Conservation (phyloP, 139 green algal genomes). For the Monoraphidium neglectum region DNA sequence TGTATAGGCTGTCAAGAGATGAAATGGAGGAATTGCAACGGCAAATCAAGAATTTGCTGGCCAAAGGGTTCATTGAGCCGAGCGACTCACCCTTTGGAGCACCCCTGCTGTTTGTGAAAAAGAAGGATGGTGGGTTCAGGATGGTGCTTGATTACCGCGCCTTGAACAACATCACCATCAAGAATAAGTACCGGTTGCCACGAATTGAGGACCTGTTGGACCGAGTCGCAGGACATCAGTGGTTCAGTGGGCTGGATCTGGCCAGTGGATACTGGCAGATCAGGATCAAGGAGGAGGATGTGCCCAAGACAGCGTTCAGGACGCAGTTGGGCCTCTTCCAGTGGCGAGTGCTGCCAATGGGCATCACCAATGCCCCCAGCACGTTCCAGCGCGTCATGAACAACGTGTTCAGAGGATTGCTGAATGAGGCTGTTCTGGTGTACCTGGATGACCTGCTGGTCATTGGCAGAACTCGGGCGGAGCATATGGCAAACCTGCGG, state of each 20-base stretch:
- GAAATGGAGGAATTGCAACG: neutral
- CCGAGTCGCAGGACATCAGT: constrained; percentile 32
- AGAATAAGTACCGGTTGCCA: constrained; percentile 55
- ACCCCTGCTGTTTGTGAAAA: constrained; percentile 61
- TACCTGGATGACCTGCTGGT: constrained; percentile 58
- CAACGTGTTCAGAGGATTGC: constrained; percentile 35
- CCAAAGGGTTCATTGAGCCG: constrained; percentile 24
- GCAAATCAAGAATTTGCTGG: constrained; percentile 6
- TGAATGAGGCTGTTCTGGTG: constrained; percentile 44
- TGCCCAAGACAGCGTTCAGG: constrained; percentile 30
- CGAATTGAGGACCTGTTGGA: constrained; percentile 57
- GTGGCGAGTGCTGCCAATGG: constrained; percentile 44
- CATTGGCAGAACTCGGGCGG: constrained; percentile 31
- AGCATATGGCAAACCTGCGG: constrained; percentile 33
- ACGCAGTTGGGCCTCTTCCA: constrained; percentile 37
- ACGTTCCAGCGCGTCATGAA: constrained; percentile 48
- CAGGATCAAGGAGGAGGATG: constrained; percentile 23
- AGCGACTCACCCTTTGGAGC: constrained; percentile 45
- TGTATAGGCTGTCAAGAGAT: no score
- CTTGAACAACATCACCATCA: constrained; percentile 54
- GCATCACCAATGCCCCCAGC: constrained; percentile 49
- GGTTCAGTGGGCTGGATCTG: constrained; percentile 55
- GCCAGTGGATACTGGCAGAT: constrained; percentile 36
- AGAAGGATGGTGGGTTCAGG: constrained; percentile 54
- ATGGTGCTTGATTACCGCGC: constrained; percentile 63